Conservation (phyloP, 1,284 basidiomycete genomes). For the Veloporphyrellus conicus region DNA sequence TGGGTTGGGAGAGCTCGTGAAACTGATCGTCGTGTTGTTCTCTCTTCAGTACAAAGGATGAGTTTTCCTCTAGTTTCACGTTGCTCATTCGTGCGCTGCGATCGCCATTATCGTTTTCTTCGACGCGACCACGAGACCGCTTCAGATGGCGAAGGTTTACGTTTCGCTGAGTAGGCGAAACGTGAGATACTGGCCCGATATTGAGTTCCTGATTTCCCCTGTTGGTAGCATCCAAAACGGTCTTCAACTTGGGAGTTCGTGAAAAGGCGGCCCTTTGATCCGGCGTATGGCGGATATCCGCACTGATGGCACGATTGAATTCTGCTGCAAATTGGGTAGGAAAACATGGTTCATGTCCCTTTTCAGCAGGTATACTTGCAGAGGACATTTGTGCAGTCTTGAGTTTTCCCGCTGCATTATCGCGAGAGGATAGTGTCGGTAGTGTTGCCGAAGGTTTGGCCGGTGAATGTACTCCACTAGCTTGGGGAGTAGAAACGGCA, state of each 20-base stretch:
- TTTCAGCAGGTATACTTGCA: slow-evolving; percentile 7
- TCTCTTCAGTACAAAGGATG: slow-evolving; percentile 3
- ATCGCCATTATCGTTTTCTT: slow-evolving; percentile 29
- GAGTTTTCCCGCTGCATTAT: neutral
- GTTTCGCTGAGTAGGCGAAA: slow-evolving; percentile 30
- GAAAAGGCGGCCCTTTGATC: slow-evolving; percentile 12
- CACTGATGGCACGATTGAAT: slow-evolving; percentile 2
- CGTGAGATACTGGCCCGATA: slow-evolving; percentile 17
- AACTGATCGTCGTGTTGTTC: slow-evolving; percentile 15
- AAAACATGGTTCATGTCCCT: slow-evolving; percentile 3
- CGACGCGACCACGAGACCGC: slow-evolving; percentile 21
- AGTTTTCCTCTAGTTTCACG: slow-evolving; percentile 23
- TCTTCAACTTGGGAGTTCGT: slow-evolving; percentile 26
- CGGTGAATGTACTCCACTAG: neutral
- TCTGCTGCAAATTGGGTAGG: slow-evolving; percentile 12
- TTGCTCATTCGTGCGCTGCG: slow-evolving; percentile 24
- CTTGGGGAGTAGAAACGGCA: slow-evolving; percentile 2
- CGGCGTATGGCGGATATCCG: slow-evolving; percentile 3
- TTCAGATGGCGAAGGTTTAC: slow-evolving; percentile 33
- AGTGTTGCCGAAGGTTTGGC: slow-evolving; percentile 1
- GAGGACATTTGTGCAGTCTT: slow-evolving; percentile 2
- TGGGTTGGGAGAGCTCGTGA: neutral
- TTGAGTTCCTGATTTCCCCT: slow-evolving; percentile 17
- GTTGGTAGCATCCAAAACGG: slow-evolving; percentile 14
- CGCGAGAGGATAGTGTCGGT: neutral